A percentile compares a stretch with the other conserved stretches of the same genome.
Evolutionary conservation across 352 stramenopile genomes (phyloP).

Genomic region (Plasmopara muralis): DNA sequence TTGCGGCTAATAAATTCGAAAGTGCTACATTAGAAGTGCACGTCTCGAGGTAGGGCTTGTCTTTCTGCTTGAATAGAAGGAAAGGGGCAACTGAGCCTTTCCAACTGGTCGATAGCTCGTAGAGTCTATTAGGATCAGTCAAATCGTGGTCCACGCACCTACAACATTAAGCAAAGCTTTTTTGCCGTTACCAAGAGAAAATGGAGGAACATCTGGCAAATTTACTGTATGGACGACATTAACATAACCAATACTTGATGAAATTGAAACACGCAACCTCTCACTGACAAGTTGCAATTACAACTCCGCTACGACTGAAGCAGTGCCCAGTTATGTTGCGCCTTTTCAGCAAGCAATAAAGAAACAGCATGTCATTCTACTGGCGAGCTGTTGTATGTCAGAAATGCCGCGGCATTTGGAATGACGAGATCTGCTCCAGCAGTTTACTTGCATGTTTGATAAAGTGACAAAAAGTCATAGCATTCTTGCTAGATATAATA

Average conservation of each 20-base stretch:
- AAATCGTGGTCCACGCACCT: not conserved
- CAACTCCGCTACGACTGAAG: not conserved
- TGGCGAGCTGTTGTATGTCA: too few relatives aligned
- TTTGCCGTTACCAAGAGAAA: too few relatives aligned
- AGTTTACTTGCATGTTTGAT: too few relatives aligned
- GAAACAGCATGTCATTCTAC: too few relatives aligned
- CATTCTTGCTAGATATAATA: too few relatives aligned
- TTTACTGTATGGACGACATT: too few relatives aligned
- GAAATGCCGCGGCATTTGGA: too few relatives aligned
- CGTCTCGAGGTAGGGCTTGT: slow-evolving; percentile 1
- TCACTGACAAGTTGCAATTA: not conserved
- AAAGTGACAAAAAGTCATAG: too few relatives aligned
- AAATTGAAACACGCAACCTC: not conserved
- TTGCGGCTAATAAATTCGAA: slow-evolving; percentile 2
- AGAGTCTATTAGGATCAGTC: slow-evolving; percentile 16
- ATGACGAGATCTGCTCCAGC: too few relatives aligned
- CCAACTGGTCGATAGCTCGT: slow-evolving; percentile 15
- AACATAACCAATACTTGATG: not conserved
- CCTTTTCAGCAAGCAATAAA: too few relatives aligned
- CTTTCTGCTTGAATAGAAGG: slow-evolving; percentile 9
- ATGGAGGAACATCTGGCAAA: too few relatives aligned
- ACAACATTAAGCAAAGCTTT: not conserved
- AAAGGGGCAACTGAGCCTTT: slow-evolving; percentile 21
- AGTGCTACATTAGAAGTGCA: slow-evolving; percentile 17
- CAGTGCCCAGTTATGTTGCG: not conserved